Conservation (phyloP, 495 filamentous ascomycete species). For the Penicillium goetzii region DNA sequence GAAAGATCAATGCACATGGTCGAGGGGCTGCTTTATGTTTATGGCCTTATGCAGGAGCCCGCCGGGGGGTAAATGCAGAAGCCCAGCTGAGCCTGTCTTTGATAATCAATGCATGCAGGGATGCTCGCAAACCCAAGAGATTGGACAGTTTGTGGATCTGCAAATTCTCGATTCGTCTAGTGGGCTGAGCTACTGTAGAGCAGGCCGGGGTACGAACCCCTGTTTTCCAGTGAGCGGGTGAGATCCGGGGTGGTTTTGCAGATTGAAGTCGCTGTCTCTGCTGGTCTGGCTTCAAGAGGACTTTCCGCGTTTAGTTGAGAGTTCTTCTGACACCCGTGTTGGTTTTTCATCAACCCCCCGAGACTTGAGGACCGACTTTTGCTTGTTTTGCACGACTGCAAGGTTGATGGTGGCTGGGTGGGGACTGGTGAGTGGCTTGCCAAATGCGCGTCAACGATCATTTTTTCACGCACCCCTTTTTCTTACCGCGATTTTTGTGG, state of each 20-base stretch:
- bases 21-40: not conserved
- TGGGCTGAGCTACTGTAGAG: not conserved
- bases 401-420: slow-evolving; percentile 4
- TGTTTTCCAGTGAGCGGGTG: not conserved
- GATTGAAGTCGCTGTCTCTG: not conserved
- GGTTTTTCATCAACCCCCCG: not conserved
- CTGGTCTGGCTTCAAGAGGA: not conserved
- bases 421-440: not conserved
- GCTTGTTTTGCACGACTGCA: not conserved
- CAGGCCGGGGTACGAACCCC: not conserved
- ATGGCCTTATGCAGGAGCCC: not conserved
- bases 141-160: not conserved
- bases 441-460: not conserved
- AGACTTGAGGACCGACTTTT: not conserved
- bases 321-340: not conserved
- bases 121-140: not conserved
- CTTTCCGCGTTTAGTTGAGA: not conserved
- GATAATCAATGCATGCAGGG: not conserved
- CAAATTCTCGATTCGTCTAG: slow-evolving; percentile 12
- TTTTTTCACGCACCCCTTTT: not conserved
- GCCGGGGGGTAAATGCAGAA: not conserved
- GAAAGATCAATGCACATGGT: not conserved
- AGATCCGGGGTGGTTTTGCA: not conserved
- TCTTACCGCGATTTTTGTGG: not conserved
- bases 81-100: not conserved